phyloP scores from a whole-genome alignment of 108 stramenopile genomes.

The Cyclotella atomus region DNA sequence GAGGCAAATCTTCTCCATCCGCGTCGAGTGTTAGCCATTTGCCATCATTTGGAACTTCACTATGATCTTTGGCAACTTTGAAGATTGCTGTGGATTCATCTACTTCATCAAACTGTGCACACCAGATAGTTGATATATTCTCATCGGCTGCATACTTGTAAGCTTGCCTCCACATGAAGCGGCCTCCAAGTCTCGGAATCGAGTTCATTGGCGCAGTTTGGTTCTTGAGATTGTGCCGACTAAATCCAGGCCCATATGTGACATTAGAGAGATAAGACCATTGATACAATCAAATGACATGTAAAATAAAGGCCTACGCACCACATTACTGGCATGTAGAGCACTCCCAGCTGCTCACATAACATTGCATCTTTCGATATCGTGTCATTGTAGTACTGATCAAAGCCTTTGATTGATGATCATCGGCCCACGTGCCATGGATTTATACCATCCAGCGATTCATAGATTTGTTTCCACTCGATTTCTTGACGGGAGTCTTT shows the following conservation, averaged over 20 bases:
- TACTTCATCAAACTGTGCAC: conserved; percentile 55
- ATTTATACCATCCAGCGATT: conserved; percentile 41
- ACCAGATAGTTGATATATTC: conserved; percentile 34
- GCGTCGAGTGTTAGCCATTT: conserved; percentile 44
- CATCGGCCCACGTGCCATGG: conserved; percentile 55
- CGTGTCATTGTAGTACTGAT: conserved; percentile 5
- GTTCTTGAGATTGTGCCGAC: conserved; percentile 38
- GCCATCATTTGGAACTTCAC: conserved; percentile 25
- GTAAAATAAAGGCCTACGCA: too few relatives aligned
- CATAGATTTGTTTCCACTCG: conserved; percentile 34
- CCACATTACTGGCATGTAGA: conserved; percentile 55
- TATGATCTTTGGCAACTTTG: conserved; percentile 24
- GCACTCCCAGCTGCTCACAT: conserved; percentile 25
- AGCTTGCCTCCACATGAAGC: conserved; percentile 49
- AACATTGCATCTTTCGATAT: conserved; percentile 33
- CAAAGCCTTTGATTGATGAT: conserved; percentile 2
- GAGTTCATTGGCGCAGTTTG: conserved; percentile 28
- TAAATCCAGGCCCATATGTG: conserved; percentile 59
- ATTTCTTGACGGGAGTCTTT: conserved; percentile 19
- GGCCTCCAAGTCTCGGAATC: conserved; percentile 44
- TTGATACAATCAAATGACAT: too few relatives aligned
- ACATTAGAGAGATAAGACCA: too few relatives aligned
- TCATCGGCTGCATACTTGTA: conserved; percentile 11
- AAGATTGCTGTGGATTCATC: conserved; percentile 59
- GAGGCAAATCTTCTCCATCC: conserved; percentile 28